Evolutionary conservation across 805 yeast species (phyloP).

Genomic region (Saturnispora silvae): DNA sequence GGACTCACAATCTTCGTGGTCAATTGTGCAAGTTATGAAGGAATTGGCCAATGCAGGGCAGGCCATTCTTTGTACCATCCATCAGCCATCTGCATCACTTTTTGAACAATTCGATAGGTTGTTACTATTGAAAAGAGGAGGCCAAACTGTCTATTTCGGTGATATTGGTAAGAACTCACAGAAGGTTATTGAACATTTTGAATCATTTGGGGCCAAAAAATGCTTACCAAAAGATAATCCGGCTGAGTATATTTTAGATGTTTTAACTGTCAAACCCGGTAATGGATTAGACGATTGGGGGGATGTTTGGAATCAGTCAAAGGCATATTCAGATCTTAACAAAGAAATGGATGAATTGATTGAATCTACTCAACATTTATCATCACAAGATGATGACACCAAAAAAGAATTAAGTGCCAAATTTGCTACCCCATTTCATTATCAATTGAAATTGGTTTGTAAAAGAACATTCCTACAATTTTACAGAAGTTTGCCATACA

Average conservation of each 20-base stretch:
- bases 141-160: constrained; percentile 44
- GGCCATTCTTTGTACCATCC: constrained; percentile 49
- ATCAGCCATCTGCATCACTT: constrained; percentile 38
- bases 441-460: constrained; percentile 28
- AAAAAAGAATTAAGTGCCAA: constrained; percentile 14
- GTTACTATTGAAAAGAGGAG: constrained; percentile 39
- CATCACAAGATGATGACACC: constrained; percentile 6
- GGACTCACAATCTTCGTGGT: constrained; percentile 51
- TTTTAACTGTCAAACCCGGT: constrained; percentile 76
- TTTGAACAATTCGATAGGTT: constrained; percentile 33
- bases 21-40: constrained; percentile 41
- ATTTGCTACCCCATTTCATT: constrained; percentile 38
- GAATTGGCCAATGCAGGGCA: constrained; percentile 42
- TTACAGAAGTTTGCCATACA: constrained; percentile 40
- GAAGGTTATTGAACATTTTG: constrained; percentile 36
- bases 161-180: constrained; percentile 38
- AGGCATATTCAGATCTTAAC: constrained; percentile 20
- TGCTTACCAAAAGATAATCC: constrained; percentile 58
- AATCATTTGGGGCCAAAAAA: constrained; percentile 48
- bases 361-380: constrained; percentile 10
- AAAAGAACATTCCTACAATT: constrained; percentile 31
- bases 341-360: constrained; percentile 23
- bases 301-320: constrained; percentile 43
- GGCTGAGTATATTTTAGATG: constrained; percentile 65
- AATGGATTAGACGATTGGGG: constrained; percentile 52